Base-by-base conservation (phyloP, 352 stramenopile genomes). In the Pythium periplocum region DNA sequence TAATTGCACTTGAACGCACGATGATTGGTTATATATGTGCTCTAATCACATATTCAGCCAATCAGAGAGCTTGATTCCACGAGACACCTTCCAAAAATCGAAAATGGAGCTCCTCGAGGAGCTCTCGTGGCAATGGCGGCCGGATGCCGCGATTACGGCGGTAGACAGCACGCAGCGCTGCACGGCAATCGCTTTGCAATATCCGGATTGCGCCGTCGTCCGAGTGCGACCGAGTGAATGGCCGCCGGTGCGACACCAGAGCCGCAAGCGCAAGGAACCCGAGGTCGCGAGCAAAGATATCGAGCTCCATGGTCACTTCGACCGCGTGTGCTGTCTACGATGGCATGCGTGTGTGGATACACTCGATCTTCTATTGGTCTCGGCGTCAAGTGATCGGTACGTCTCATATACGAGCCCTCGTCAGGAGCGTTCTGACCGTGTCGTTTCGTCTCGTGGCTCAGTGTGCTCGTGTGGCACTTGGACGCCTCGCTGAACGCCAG, bases 371-470 rank as follows among this genome's bases (percentile, higher is more conserved):
- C 55, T 62, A 11, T 31, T 91, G 2, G 79, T 69, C 46, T 88
- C 78, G 2, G 78, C 71, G 1, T 92, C 82, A 4, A 79, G 69
- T 52, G 82, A 92, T 54, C 71, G 76, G 81, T 91, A 32, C 31
- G 65, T 5, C 32, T 2, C 10, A 26, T 43, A 34, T 36, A 1
- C 26, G 41, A 38, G 30, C 6, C 37, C 9, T 37, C 4, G 48
- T 34, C n/a, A n/a, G 26, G 2, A 31, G 34, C 32, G 10, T 51
- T 53, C 40, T 45, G 38, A 49, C 32, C 37, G 45, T 32, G 7
- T 51, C 32, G 12, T 4, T 36, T 41, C 17, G 0, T 5, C 11
- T 42, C 10, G 51, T 48, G 7, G 10, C 51, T 32, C 34, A 92
- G 82, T 50, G 72, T 87, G 2, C 45, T 92, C 1, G 75, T 86